Conservation (phyloP, 2,329 filamentous ascomycete species). For the Pseudopyricularia javanii region DNA sequence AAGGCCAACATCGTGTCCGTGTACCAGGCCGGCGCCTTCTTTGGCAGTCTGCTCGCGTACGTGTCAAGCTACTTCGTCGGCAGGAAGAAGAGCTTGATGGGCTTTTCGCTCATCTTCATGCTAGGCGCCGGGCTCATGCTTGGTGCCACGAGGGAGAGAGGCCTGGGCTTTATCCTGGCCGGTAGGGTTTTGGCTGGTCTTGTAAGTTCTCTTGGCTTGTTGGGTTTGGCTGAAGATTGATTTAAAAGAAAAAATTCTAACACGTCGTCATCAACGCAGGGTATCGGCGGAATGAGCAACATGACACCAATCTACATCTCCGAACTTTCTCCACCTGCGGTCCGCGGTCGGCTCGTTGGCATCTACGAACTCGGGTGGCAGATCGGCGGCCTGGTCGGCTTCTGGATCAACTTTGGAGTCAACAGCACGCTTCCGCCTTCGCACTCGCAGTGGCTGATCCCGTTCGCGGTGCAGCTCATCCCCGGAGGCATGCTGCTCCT, state of each 20-base stretch:
- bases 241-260: neutral
- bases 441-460: slow-evolving; percentile 49
- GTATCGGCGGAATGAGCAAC: neutral
- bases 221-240: neutral
- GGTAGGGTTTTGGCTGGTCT: slow-evolving; percentile 49
- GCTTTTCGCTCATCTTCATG: slow-evolving; percentile 52
- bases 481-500: slow-evolving; percentile 50
- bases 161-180: slow-evolving; percentile 51
- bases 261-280: neutral
- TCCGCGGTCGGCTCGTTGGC: slow-evolving; percentile 54
- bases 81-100: slow-evolving; percentile 48
- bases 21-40: slow-evolving; percentile 76
- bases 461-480: slow-evolving; percentile 55
- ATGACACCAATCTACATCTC: slow-evolving; percentile 38
- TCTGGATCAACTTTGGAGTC: slow-evolving; percentile 56
- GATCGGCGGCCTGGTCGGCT: slow-evolving; percentile 49
- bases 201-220: neutral
- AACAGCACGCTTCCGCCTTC: slow-evolving; percentile 32
- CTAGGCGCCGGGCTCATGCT: slow-evolving; percentile 64
- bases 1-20: slow-evolving; percentile 69
- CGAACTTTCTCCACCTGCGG: slow-evolving; percentile 47
- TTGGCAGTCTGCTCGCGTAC: slow-evolving; percentile 62
- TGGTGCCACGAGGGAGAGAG: slow-evolving; percentile 46
- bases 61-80: slow-evolving; percentile 54
- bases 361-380: slow-evolving; percentile 58